Percentiles rank a stretch among this genome's conserved stretches.
These are phyloP conservation scores for Lachnellula subtilissima DNA, from an alignment of 2,329 filamentous ascomycete genomes.

Conservation along the genomic window DNA sequence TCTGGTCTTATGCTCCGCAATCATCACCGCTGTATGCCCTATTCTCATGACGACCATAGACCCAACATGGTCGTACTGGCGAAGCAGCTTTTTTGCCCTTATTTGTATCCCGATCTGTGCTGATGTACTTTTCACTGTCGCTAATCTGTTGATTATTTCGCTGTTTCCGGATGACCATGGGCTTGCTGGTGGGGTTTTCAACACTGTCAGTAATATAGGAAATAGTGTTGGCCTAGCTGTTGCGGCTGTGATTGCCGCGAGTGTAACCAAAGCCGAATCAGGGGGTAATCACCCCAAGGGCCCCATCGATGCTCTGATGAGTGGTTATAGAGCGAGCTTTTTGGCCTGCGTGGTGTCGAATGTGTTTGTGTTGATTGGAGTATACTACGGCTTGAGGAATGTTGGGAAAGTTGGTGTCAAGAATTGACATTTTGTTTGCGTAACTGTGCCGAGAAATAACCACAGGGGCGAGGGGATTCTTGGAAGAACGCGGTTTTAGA, in stretches of 20 bases:
- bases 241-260: constrained; percentile 44
- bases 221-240: constrained; percentile 48
- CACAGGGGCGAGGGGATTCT: too few species aligned
- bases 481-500: too few species aligned
- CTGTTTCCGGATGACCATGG: constrained; percentile 53
- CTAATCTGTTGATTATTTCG: constrained; percentile 46
- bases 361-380: constrained; percentile 33
- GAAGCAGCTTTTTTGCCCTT: constrained; percentile 39
- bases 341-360: constrained; percentile 48
- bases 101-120: constrained; percentile 36
- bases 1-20: constrained; percentile 35
- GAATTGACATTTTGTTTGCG: too few species aligned
- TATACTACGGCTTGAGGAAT: constrained; percentile 36
- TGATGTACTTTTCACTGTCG: constrained; percentile 51
- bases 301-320: constrained; percentile 38
- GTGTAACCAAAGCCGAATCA: constrained; percentile 37
- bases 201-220: constrained; percentile 53
- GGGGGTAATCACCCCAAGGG: constrained; percentile 17
- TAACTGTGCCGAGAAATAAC: too few species aligned
- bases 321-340: constrained; percentile 48
- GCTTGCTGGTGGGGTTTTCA: constrained; percentile 58
- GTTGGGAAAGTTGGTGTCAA: constrained; percentile 38
- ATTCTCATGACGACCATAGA: constrained; percentile 43
- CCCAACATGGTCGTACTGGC: constrained; percentile 44
- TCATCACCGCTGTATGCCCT: constrained; percentile 35